Percentiles rank a stretch among this genome's conserved stretches.
phyloP scores from a whole-genome alignment of 176 grass and related monocot genomes.

The Hordeum vulgare region MorexV3_pseudomolecules_assembly NC_058524.1:218570984-218571483 shows the following conservation, averaged over 20 bases:
- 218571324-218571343: constrained; percentile 81
- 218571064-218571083: background rate
- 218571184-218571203: constrained; percentile 17
- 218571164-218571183: background rate
- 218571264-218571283: constrained; percentile 6
- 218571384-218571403: constrained; percentile 41
- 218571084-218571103: background rate
- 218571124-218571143: background rate
- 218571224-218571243: constrained; percentile 25
- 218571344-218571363: constrained; percentile 93
- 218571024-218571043: background rate
- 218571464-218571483: constrained; percentile 64
- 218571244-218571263: constrained; percentile 59
- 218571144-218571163: background rate
- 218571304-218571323: constrained; percentile 95
- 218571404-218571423: constrained; percentile 65
- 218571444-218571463: constrained; percentile 51
- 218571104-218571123: background rate
- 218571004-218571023: background rate
- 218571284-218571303: background rate
- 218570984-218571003: background rate
- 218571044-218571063: background rate
- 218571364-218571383: constrained; percentile 68
- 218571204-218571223: background rate
- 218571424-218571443: constrained; percentile 54